Evolutionary conservation across 169 alveolate species (phyloP), one percentile per base, ranked within the genome.

Genomic region (Sarcocystis neurona): DNA sequence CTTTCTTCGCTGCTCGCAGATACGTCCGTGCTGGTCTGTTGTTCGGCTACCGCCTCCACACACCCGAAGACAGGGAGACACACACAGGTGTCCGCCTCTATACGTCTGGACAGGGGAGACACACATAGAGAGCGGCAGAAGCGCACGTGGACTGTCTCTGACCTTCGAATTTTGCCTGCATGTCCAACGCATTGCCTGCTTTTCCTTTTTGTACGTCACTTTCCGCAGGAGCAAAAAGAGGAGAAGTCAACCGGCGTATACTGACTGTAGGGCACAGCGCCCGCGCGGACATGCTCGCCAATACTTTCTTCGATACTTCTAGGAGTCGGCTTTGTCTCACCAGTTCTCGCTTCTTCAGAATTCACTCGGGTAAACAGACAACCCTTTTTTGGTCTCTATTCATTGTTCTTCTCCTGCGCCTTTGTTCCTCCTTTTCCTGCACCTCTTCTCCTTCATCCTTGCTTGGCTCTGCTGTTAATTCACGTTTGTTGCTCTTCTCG

Each of bases 241-340:
- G 92, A 20, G 94, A 91, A 63, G 53, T 91, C 34, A 32, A 85
- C n/a, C 44, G 39, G 79, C 84, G 94, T 18, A 84, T 91, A 27
- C 68, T 91, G 15, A 86, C 92, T 0, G 94, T 91, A 15, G 94
- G 94, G 8, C 87, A 84, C 63, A 74, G 79, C 34, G 90, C 82
- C 48, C 46, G 94, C 27, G 94, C 94, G 46, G 92, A 86, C 74
- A 34, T 56, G 80, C 90, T 91, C 2, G 89, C 94, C 32, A 82
- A 91, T 32, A 63, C 53, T 15, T 82, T 91, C 46, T 87, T 91
- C 46, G 94, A 91, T 53, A 37, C 90, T 12, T 78, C 63, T n/a
- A 63, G 66, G 85, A 75, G 85, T 34, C 92, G 84, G 41, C 63
- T 79, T 41, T 87, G 84, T 47, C 78, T 84, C 34, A 89, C 77